A percentile compares a stretch with the other conserved stretches of the same genome.
phyloP scores from a whole-genome alignment of 768 basidiomycete species.

The Cystofilobasidium ferigula region DNA sequence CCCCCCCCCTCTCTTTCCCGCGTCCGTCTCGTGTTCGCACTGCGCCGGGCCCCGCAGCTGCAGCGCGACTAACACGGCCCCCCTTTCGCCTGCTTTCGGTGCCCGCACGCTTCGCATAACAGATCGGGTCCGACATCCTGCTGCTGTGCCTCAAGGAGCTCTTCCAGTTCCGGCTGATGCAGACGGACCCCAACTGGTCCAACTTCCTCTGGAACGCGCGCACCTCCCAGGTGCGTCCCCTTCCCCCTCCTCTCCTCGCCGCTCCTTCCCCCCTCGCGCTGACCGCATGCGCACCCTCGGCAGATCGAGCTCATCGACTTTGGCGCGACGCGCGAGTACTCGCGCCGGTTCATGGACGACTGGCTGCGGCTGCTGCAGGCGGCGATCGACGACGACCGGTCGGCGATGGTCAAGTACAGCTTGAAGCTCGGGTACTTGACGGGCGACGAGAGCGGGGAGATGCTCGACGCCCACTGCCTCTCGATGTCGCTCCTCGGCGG shows the following conservation, averaged over 20 bases:
- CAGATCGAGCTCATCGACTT: constrained; percentile 87
- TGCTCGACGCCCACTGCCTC: constrained; percentile 22
- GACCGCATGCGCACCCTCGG: neutral
- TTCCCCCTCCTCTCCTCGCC: neutral
- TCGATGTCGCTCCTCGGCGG: constrained; percentile 25
- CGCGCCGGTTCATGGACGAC: constrained; percentile 69
- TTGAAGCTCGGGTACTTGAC: constrained; percentile 78
- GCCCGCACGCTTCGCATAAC: neutral
- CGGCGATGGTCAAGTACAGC: constrained; percentile 61
- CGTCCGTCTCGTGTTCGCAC: too few relatives aligned
- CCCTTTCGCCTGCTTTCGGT: too few relatives aligned
- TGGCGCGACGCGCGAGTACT: constrained; percentile 82
- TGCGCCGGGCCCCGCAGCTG: too few relatives aligned
- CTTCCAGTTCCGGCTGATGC: constrained; percentile 85
- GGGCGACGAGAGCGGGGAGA: constrained; percentile 55
- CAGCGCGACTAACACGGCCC: too few relatives aligned
- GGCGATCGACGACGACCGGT: constrained; percentile 57
- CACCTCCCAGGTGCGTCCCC: constrained; percentile 48
- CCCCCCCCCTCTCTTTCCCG: too few relatives aligned
- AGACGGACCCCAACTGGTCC: constrained; percentile 97
- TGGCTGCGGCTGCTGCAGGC: constrained; percentile 79
- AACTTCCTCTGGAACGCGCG: constrained; percentile 81
- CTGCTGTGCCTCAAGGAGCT: constrained; percentile 81
- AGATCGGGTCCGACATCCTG: constrained; percentile 77
- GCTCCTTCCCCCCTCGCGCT: too few relatives aligned